These are phyloP conservation scores for Diphasiastrum complanatum DNA, from an alignment of 83 land plant species.

Conservation along the genomic window DNA sequence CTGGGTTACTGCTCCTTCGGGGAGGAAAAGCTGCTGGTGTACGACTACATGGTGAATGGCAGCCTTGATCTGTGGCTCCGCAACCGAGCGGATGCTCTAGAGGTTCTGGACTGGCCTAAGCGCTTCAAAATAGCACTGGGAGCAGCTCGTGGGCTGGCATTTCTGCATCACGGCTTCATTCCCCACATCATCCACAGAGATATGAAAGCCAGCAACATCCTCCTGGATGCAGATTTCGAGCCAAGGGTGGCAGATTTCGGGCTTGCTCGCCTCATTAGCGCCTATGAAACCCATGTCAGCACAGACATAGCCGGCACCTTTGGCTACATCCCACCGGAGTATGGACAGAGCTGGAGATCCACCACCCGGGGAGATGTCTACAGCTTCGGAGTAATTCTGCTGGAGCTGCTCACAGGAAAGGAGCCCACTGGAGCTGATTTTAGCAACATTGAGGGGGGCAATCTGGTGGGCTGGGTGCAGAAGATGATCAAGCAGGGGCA, in stretches of 20 bases:
- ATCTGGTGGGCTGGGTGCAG: not conserved
- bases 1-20: not conserved
- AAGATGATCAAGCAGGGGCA: not conserved
- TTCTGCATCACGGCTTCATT: too few relatives aligned
- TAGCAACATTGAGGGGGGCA: not conserved
- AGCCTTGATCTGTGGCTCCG: slow-evolving; percentile 1
- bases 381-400: slow-evolving; percentile 1
- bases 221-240: too few relatives aligned
- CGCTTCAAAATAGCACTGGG: slow-evolving; percentile 2
- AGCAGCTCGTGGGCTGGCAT: not conserved
- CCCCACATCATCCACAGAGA: too few relatives aligned
- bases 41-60: not conserved
- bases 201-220: too few relatives aligned
- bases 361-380: slow-evolving; percentile 2
- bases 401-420: slow-evolving; percentile 1
- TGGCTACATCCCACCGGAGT: not conserved
- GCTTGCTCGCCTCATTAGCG: not conserved
- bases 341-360: too few relatives aligned
- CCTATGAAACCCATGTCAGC: too few relatives aligned
- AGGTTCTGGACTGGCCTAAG: slow-evolving; percentile 2
- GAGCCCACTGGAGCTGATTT: not conserved
- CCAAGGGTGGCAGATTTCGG: too few relatives aligned
- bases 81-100: not conserved
- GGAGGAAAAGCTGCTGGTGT: too few relatives aligned
- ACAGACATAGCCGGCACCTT: slow-evolving; percentile 1